phyloP scores from a whole-genome alignment of 768 basidiomycete species.

The Omphalotus guepiniiformis region DNA sequence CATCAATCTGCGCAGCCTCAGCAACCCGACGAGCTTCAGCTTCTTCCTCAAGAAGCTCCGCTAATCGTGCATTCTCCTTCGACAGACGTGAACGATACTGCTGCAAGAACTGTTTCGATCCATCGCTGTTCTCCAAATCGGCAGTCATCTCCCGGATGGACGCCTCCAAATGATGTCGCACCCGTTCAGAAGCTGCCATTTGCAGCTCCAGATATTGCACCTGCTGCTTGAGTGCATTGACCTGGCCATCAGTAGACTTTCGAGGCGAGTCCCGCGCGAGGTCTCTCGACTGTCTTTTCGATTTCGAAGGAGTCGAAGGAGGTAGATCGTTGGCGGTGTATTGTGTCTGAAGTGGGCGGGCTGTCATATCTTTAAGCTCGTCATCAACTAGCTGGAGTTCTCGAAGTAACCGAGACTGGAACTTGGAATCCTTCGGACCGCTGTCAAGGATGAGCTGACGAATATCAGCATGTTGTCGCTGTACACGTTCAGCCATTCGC shows the following conservation, averaged over 20 bases:
- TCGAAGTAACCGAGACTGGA: slow-evolving; percentile 57
- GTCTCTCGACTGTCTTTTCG: slow-evolving; percentile 31
- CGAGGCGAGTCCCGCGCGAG: slow-evolving; percentile 30
- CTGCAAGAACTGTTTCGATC: slow-evolving; percentile 59
- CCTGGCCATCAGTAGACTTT: slow-evolving; percentile 43
- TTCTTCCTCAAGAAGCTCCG: slow-evolving; percentile 58
- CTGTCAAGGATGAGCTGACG: slow-evolving; percentile 58
- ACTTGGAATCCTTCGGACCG: slow-evolving; percentile 53
- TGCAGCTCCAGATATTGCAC: slow-evolving; percentile 65
- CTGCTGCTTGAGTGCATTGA: slow-evolving; percentile 53
- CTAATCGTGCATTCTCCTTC: slow-evolving; percentile 51
- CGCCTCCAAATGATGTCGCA: slow-evolving; percentile 58
- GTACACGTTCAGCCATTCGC: slow-evolving; percentile 57
- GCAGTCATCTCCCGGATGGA: slow-evolving; percentile 55
- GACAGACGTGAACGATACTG: slow-evolving; percentile 51
- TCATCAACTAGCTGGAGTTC: slow-evolving; percentile 63
- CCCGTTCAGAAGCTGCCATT: slow-evolving; percentile 64
- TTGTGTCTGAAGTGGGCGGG: slow-evolving; percentile 30
- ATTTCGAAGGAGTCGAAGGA: slow-evolving; percentile 40
- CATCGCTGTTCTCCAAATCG: slow-evolving; percentile 61
- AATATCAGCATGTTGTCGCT: slow-evolving; percentile 69
- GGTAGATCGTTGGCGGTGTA: slow-evolving; percentile 39
- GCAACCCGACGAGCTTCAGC: slow-evolving; percentile 57
- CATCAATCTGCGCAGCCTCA: slow-evolving; percentile 59
- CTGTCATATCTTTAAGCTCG: slow-evolving; percentile 47